Evolutionary conservation across 2,329 filamentous ascomycete genomes (phyloP).

Genomic region (Monilinia vaccinii-corymbosi): DNA sequence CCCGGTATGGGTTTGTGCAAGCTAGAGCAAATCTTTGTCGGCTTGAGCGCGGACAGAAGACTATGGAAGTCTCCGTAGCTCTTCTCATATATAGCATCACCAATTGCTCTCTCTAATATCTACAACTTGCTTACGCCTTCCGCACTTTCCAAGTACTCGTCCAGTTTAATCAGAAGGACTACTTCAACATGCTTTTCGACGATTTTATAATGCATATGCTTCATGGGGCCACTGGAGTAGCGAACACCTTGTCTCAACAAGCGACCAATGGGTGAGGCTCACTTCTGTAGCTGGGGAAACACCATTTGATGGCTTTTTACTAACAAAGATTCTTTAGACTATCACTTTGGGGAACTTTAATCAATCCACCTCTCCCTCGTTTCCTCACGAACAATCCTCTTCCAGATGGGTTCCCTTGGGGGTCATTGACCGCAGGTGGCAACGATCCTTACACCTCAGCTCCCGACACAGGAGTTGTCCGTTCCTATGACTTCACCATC

Average conservation of each 20-base stretch:
- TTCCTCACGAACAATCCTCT: conserved; percentile 42
- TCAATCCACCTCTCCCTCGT: conserved; percentile 23
- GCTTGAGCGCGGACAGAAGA: not conserved
- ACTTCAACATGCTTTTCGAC: not conserved
- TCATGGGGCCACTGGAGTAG: not conserved
- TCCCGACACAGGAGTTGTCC: conserved; percentile 34
- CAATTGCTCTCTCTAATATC: not conserved
- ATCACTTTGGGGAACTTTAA: conserved; percentile 29
- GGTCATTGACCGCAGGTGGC: conserved; percentile 31
- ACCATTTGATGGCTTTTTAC: not conserved
- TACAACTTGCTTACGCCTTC: not conserved
- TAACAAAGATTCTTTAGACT: not conserved
- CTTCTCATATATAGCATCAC: not conserved
- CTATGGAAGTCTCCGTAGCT: not conserved
- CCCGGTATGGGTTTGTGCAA: not conserved
- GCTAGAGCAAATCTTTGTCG: not conserved
- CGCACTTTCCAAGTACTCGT: not conserved
- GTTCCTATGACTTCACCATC: conserved; percentile 29
- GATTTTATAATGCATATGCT: not conserved
- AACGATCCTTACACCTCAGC: conserved; percentile 32
- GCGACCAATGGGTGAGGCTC: not conserved
- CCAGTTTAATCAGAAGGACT: not conserved
- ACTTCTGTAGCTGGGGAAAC: not conserved
- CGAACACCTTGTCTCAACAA: not conserved
- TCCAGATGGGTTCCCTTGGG: conserved; percentile 45